Percentiles rank a stretch among this genome's conserved stretches.
phyloP scores from a whole-genome alignment of 805 yeast genomes.

The Ogataea nonfermentans region DNA sequence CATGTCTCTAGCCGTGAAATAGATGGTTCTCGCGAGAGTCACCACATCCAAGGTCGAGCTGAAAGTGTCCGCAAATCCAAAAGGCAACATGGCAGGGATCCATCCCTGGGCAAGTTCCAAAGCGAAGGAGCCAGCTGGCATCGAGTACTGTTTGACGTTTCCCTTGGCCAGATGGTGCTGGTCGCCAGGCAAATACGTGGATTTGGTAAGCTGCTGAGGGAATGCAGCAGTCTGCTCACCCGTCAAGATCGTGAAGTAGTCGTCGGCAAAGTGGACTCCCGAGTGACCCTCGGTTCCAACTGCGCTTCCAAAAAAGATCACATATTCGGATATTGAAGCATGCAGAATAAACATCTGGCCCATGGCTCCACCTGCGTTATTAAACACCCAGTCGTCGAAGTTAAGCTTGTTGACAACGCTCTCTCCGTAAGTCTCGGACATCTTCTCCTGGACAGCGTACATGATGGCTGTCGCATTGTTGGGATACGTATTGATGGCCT shows the following conservation, averaged over 20 bases:
- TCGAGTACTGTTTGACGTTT: constrained; percentile 73
- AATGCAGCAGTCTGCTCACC: constrained; percentile 77
- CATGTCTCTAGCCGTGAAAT: constrained; percentile 80
- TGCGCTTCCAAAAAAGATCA: constrained; percentile 91
- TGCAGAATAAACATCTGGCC: constrained; percentile 92
- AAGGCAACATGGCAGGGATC: constrained; percentile 97
- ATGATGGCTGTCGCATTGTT: constrained; percentile 64
- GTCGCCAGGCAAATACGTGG: constrained; percentile 83
- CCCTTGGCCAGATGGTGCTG: constrained; percentile 79
- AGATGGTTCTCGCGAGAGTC: constrained; percentile 67
- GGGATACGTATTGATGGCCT: constrained; percentile 51
- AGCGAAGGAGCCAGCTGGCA: constrained; percentile 83
- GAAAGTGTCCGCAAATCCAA: constrained; percentile 80
- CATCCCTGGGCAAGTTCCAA: constrained; percentile 97
- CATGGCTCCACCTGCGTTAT: constrained; percentile 99
- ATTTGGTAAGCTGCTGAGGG: constrained; percentile 62
- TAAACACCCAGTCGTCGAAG: constrained; percentile 88
- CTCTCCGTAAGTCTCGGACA: constrained; percentile 64
- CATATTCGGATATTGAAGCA: constrained; percentile 89
- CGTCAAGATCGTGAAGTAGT: constrained; percentile 84
- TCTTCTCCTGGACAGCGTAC: constrained; percentile 53
- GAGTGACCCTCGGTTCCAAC: constrained; percentile 95
- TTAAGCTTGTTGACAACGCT: constrained; percentile 68
- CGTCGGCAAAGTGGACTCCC: constrained; percentile 96
- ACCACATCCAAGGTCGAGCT: constrained; percentile 77